Evolutionary conservation across 768 basidiomycete genomes (phyloP), one percentile per base, ranked within the genome.

Genomic region (Boletus reticulatus): DNA sequence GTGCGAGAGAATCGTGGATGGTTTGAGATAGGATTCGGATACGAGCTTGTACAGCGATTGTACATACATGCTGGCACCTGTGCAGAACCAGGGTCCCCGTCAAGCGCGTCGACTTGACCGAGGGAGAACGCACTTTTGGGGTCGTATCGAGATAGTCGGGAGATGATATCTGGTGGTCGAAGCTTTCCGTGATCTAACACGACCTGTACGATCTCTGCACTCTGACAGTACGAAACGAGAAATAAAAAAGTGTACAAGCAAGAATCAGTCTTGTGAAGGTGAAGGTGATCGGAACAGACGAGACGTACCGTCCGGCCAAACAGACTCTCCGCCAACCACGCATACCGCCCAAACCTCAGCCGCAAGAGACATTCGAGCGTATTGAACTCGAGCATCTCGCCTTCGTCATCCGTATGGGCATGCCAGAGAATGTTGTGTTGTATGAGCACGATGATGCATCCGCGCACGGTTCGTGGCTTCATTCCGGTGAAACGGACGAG

Each of bases 391-490:
- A 90, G 78, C 54, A 89, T 80, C 59, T 88, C 89, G 6, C 82
- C 84, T 41, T 84, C 87, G n/a, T 85, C 84, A 10, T 85, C 85
- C 6, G 80, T 80, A 38, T 80, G 80, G 10, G 87, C 82, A 66
- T 94, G 91, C 90, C 93, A 94, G 43, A 95, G 77, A 43, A 97
- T 72, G 71, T 97, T 94, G 68, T 98, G 95, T 67, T 98, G 95
- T 17, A 95, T 79, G 50, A 98, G 81, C 43, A 88, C 81, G 43
- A 97, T 75, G 19, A 95, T 74, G 19, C 84, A 80, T 27, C 85
- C 84, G 50, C 88, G 84, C 14, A 87, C 80, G 1, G 79, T 84
- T 24, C 86, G 83, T 11, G 84, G 80, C 63, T 84, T 88, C 27
- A 92, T 71, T 29, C 75, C 77, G 2, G 92, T 83, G 65, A 84